Conservation (phyloP, 2,329 filamentous ascomycete genomes). For the Verticillium nubilum region DNA sequence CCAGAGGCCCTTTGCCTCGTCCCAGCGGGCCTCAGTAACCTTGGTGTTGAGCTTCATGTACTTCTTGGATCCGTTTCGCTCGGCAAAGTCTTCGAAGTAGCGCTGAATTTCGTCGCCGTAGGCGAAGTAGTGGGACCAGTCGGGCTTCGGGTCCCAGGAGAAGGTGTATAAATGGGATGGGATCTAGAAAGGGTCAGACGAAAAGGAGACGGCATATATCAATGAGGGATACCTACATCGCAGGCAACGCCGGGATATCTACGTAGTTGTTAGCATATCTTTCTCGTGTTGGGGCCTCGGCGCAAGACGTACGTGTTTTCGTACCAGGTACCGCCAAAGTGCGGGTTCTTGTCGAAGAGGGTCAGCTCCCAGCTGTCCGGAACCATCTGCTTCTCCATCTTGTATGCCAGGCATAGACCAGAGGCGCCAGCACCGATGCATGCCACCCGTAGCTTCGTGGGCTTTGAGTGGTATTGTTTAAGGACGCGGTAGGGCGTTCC, state of each 20-base stretch:
- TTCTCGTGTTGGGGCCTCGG: neutral
- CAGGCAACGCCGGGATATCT: conserved; percentile 13
- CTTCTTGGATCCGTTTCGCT: conserved; percentile 26
- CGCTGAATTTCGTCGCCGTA: conserved; percentile 17
- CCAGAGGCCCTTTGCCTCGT: conserved; percentile 34
- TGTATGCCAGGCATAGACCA: conserved; percentile 21
- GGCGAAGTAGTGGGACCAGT: conserved; percentile 24
- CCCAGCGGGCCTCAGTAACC: conserved; percentile 36
- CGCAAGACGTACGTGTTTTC: conserved; percentile 16
- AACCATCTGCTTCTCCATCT: conserved; percentile 22
- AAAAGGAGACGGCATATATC: neutral
- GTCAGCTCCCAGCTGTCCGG: conserved; percentile 22
- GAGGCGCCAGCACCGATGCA: conserved; percentile 23
- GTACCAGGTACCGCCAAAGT: conserved; percentile 20
- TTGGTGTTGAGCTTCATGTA: conserved; percentile 37
- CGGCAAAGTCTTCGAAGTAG: conserved; percentile 26
- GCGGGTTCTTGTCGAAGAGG: conserved; percentile 25
- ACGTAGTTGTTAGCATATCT: neutral
- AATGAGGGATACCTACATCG: conserved; percentile 7
- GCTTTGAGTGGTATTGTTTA: conserved; percentile 27
- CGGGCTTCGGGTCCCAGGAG: conserved; percentile 18
- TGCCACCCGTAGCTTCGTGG: conserved; percentile 23
- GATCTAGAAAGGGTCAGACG: neutral
- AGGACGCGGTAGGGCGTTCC: conserved; percentile 20
- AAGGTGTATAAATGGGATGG: conserved; percentile 14